Conservation (phyloP, 176 grass and related monocot species). For the Cenchrus fungigraminus region DNA sequence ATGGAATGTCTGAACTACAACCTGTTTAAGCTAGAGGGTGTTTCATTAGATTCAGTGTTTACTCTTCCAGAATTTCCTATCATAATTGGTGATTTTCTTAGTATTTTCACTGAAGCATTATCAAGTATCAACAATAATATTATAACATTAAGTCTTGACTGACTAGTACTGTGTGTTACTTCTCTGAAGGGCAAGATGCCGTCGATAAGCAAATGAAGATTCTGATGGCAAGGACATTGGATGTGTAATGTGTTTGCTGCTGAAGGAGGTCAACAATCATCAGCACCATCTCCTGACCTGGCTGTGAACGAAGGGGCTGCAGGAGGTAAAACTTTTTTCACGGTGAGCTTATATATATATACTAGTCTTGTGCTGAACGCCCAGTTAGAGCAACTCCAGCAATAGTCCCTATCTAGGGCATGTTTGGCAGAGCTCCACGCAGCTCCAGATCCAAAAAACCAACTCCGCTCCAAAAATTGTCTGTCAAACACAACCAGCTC, state of each 20-base stretch:
- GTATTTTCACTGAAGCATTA: background rate
- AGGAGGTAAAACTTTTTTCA: background rate
- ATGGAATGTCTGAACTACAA: background rate
- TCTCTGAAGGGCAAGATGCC: background rate
- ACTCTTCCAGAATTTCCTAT: background rate
- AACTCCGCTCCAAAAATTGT: no score
- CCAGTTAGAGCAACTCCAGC: background rate
- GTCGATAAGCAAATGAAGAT: background rate
- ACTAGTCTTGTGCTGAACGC: background rate
- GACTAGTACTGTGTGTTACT: background rate
- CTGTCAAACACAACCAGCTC: no score
- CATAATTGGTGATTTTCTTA: background rate
- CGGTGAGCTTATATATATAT: background rate
- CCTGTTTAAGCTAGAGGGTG: background rate
- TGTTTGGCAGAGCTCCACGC: no score
- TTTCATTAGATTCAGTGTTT: slow-evolving; percentile 4
- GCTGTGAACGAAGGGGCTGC: background rate
- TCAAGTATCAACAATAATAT: background rate
- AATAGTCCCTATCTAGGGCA: no score
- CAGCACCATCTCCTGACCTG: background rate
- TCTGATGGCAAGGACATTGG: no score
- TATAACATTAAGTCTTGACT: background rate
- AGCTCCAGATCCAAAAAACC: no score
- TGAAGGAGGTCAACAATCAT: background rate
- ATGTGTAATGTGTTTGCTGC: background rate